A percentile compares a stretch with the other conserved stretches of the same genome.
Conservation (phyloP, 352 stramenopile genomes). For the Globisporangium carolinianum region DNA sequence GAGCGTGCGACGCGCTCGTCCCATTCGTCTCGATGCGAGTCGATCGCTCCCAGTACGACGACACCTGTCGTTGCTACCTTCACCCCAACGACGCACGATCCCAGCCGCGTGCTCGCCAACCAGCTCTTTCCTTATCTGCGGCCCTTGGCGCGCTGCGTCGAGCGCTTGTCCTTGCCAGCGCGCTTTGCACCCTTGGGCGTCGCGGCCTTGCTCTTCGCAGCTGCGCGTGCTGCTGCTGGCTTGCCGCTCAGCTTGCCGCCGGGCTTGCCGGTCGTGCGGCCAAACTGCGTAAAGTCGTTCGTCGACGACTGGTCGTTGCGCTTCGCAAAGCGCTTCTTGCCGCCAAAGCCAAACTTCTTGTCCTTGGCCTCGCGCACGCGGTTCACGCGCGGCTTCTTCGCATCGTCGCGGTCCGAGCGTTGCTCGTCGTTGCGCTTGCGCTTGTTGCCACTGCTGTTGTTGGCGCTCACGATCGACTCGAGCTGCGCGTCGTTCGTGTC, state of each 20-base stretch:
- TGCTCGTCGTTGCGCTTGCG: conserved; percentile 20
- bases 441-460: conserved; percentile 30
- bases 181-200: conserved; percentile 41
- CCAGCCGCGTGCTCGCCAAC: too few species aligned
- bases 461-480: conserved; percentile 52
- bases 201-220: conserved; percentile 14
- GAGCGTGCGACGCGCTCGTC: neutral
- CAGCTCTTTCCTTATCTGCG: conserved; percentile 22
- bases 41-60: too few species aligned
- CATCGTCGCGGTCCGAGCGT: conserved; percentile 11
- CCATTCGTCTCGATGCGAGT: too few species aligned
- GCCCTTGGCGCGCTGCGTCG: conserved; percentile 42
- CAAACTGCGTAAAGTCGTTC: conserved; percentile 69
- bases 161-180: conserved; percentile 46
- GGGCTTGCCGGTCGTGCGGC: neutral
- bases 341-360: conserved; percentile 84
- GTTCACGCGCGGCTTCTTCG: conserved; percentile 71
- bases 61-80: too few species aligned
- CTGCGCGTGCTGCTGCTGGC: conserved; percentile 19
- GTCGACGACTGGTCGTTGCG: conserved; percentile 77
- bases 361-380: conserved; percentile 59
- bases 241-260: conserved; percentile 41
- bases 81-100: too few species aligned
- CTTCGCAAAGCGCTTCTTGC: conserved; percentile 70
- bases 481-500: conserved; percentile 62